Evolutionary conservation across 257 asterid genomes (phyloP).

Genomic region (Lycium barbarum): DNA sequence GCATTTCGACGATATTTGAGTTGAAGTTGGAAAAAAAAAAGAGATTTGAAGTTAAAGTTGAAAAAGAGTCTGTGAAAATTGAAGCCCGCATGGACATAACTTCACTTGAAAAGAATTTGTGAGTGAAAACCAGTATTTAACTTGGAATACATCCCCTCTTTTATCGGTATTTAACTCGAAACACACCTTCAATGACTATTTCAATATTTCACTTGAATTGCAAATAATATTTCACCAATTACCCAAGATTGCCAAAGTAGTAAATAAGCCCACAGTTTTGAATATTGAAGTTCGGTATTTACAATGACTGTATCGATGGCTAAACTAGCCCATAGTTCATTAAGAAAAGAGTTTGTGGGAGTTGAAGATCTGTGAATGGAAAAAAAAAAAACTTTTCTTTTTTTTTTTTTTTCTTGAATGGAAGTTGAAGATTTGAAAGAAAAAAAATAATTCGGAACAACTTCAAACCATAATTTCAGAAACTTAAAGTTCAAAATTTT

Average conservation of each 20-base stretch:
- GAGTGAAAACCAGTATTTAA: neutral
- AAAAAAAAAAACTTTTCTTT: neutral
- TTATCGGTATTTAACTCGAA: neutral
- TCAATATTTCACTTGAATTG: neutral
- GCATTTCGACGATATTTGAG: neutral
- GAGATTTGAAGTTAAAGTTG: neutral
- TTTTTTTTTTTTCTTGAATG: neutral
- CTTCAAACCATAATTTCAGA: neutral
- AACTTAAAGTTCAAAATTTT: neutral
- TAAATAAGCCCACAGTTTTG: neutral
- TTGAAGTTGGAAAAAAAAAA: conserved; percentile 12
- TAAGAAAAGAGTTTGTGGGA: neutral
- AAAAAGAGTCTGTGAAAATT: neutral
- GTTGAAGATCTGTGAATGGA: neutral
- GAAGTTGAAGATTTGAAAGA: neutral
- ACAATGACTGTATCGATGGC: conserved; percentile 8
- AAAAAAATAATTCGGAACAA: neutral
- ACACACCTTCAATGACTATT: neutral
- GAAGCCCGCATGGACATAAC: neutral
- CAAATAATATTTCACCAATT: conserved; percentile 2
- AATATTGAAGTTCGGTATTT: neutral
- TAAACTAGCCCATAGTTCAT: neutral
- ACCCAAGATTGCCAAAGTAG: conserved; percentile 13
- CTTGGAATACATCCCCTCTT: neutral
- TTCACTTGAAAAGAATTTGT: neutral